phyloP scores from a whole-genome alignment of 371 early-diverging fungal species.

The Mucor circinelloides region DNA sequence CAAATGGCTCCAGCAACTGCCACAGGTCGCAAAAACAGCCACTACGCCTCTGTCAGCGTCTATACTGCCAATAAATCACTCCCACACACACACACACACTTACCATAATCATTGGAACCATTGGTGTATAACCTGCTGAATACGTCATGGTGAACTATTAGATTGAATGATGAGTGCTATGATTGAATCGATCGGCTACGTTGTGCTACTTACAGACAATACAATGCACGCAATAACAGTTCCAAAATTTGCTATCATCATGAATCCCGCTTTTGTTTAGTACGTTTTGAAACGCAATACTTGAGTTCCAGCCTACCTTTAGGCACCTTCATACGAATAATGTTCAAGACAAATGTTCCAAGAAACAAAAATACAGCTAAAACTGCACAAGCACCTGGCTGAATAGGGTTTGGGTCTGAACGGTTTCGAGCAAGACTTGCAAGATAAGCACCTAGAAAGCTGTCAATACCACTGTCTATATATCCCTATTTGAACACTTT shows the following conservation, averaged over 20 bases:
- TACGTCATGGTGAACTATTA: conserved; percentile 40
- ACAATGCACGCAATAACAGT: conserved; percentile 41
- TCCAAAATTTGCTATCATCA: conserved; percentile 39
- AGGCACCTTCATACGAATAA: conserved; percentile 35
- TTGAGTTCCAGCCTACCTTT: conserved; percentile 27
- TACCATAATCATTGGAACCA: conserved; percentile 27
- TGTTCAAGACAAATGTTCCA: conserved; percentile 38
- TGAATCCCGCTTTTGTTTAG: neutral
- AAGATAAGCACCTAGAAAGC: conserved; percentile 26
- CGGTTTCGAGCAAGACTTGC: conserved; percentile 35
- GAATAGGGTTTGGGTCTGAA: conserved; percentile 31
- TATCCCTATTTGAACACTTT: neutral
- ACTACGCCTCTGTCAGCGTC: conserved; percentile 20
- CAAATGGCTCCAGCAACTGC: conserved; percentile 37
- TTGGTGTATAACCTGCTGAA: conserved; percentile 16
- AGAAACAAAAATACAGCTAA: conserved; percentile 41
- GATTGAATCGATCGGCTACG: neutral
- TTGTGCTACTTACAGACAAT: neutral
- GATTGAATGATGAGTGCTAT: neutral
- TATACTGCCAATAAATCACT: neutral
- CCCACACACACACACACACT: neutral
- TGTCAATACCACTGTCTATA: neutral
- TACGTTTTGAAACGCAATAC: too few species aligned
- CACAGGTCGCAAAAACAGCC: conserved; percentile 41
- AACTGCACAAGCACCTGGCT: conserved; percentile 36